Base-by-base conservation (phyloP, 179 eudicot genomes). In the Spergularia azorica region DNA sequence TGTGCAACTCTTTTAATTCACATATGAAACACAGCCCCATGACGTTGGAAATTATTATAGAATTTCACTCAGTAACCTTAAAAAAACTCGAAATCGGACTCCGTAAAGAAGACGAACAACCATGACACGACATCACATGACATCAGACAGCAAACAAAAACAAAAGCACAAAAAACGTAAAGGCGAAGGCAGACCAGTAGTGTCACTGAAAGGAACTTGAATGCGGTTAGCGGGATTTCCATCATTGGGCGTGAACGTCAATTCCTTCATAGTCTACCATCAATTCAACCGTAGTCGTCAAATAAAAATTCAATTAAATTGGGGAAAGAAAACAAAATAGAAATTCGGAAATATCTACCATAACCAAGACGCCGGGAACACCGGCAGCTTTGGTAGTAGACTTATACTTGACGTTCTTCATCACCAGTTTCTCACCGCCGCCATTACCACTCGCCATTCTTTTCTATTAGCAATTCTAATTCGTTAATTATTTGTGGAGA, bases 361-460 rank as follows among this genome's bases (percentile, higher is more conserved):
- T 61, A 50, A 82, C 83, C 77, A 95, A 72, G 11, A 86, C 71
- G 16, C 98, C 98, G 38, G 93, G 86, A 26, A 79, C 67, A 18
- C 95, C 96, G n/a, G 97, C 84, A 48, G 83, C 89, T 82, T 93
- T 95, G 48, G 86, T 70, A 5, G 86, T n/a, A 10, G 88, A 62
- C 75, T 91, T 95, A 72, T 87, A 87, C 88, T 88, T 95, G 60
- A 84, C 96, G 43, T 90, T 91, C 86, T 8, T 79, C 64, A 59
- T 58, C 2, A 74, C 86, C 50, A 83, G 59, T 36, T 21, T 64
- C 39, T 63, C 80, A 48, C 77, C 76, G 2, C 32, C 32, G 32
- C 32, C 32, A 26, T 26, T 26, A 26, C 32, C 32, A 26, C 32
- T 26, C 41, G 63, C 76, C 81, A 82, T 78, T 39, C 9, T 69